Evolutionary conservation across 345 rosid species (phyloP).

Genomic region (Eucalyptus lansdowneana): DNA sequence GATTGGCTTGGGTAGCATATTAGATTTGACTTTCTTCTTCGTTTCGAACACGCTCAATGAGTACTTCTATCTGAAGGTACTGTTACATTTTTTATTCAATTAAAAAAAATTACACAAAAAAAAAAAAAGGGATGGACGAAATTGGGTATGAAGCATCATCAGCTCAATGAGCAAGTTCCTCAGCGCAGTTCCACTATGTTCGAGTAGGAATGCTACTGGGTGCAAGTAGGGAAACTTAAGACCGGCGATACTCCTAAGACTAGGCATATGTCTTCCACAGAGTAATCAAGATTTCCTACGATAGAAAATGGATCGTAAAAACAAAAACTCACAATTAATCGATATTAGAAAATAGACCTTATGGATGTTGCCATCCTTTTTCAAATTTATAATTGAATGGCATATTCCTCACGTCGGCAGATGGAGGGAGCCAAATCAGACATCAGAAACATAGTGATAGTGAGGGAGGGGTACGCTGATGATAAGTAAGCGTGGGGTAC

Average conservation of each 20-base stretch:
- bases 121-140: rapidly evolving
- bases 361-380: background rate
- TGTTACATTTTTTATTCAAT: background rate
- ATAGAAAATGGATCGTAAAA: background rate
- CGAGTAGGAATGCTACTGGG: background rate
- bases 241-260: background rate
- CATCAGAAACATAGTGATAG: background rate
- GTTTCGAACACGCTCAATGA: background rate
- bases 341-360: background rate
- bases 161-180: background rate
- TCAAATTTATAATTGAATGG: background rate
- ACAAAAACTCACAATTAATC: rapidly evolving
- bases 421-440: background rate
- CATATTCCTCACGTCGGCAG: background rate
- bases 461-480: too few species aligned
- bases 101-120: background rate
- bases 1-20: too few species aligned
- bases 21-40: too few species aligned
- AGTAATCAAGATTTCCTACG: background rate
- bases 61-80: background rate
- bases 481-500: background rate
- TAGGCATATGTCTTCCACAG: background rate
- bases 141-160: rapidly evolving
- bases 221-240: background rate
- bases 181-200: background rate